A percentile compares a stretch with the other conserved stretches of the same genome.
Evolutionary conservation across 305 asterid genomes (phyloP).

Genomic region (Nicotiana rustica): DNA sequence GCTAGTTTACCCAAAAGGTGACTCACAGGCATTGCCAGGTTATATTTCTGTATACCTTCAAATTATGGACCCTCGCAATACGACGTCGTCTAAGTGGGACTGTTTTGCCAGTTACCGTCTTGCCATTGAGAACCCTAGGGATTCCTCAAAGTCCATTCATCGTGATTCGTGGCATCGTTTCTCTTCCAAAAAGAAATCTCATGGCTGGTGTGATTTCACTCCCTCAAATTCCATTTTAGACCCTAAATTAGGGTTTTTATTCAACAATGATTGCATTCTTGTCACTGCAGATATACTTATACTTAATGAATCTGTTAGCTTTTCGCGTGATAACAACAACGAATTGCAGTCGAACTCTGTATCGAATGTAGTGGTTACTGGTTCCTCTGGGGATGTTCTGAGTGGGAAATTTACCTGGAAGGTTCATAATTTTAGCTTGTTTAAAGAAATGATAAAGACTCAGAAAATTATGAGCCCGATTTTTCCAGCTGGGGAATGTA

Average conservation of each 20-base stretch:
- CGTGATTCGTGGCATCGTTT: constrained; percentile 98
- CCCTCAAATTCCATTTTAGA: constrained; percentile 74
- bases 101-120: constrained; percentile 97
- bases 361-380: constrained; percentile 53
- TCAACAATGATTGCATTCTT: constrained; percentile 73
- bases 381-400: constrained; percentile 73
- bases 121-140: constrained; percentile 69
- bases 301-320: constrained; percentile 79
- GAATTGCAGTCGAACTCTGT: constrained; percentile 63
- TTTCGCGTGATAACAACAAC: constrained; percentile 63
- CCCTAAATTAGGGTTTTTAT: constrained; percentile 77
- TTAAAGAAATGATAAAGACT: constrained; percentile 94
- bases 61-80: constrained; percentile 91
- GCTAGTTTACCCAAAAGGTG: constrained; percentile 92
- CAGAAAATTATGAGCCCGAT: constrained; percentile 98
- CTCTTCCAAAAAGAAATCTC: constrained; percentile 91
- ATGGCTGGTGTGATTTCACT: constrained; percentile 99
- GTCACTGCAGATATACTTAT: constrained; percentile 89
- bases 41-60: constrained; percentile 83
- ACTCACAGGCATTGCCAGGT: constrained; percentile 93
- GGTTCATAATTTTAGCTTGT: constrained; percentile 88
- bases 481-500: constrained; percentile 96
- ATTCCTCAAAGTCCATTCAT: constrained; percentile 77
- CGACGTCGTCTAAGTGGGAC: constrained; percentile 92
- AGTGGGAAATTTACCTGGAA: constrained; percentile 98